Conservation (phyloP, 176 grass and related monocot species). For the Thalia dealbata region DNA sequence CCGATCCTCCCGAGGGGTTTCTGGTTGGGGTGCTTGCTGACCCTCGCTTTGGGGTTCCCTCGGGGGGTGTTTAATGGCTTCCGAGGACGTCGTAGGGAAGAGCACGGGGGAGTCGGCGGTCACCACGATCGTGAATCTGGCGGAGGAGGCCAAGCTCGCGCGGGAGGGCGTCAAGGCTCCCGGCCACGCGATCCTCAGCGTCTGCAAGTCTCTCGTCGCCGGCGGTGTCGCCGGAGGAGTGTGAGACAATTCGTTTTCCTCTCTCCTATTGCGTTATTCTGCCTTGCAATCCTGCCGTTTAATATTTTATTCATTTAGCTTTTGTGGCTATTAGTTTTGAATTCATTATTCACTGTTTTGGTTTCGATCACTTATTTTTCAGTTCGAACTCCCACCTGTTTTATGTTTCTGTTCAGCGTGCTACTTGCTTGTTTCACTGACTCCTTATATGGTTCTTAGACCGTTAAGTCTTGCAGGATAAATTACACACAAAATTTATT, state of each 20-base stretch:
- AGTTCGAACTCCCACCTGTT: neutral
- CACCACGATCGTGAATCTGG: constrained; percentile 91
- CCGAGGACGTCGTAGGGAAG: constrained; percentile 97
- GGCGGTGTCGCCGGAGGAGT: constrained; percentile 92
- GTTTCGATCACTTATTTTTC: neutral
- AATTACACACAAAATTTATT: too few species aligned
- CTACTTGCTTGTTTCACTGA: too few species aligned
- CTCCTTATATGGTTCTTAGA: too few species aligned
- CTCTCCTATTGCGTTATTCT: neutral
- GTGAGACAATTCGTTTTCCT: constrained; percentile 29
- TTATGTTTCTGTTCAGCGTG: too few species aligned
- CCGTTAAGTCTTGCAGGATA: too few species aligned
- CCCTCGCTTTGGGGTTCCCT: too few species aligned
- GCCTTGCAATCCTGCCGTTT: too few species aligned
- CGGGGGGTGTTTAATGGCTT: constrained; percentile 43
- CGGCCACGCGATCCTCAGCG: constrained; percentile 56
- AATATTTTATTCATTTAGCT: too few species aligned
- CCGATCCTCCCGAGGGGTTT: neutral
- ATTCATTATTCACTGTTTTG: neutral
- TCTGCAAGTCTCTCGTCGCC: constrained; percentile 89
- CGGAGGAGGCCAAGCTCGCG: constrained; percentile 98
- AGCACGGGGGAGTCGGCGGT: constrained; percentile 91
- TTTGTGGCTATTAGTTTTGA: too few species aligned
- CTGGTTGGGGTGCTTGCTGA: neutral
- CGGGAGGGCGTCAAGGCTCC: constrained; percentile 83